Conservation (phyloP, 805 yeast species). For the Yarrowia osloensis region DNA sequence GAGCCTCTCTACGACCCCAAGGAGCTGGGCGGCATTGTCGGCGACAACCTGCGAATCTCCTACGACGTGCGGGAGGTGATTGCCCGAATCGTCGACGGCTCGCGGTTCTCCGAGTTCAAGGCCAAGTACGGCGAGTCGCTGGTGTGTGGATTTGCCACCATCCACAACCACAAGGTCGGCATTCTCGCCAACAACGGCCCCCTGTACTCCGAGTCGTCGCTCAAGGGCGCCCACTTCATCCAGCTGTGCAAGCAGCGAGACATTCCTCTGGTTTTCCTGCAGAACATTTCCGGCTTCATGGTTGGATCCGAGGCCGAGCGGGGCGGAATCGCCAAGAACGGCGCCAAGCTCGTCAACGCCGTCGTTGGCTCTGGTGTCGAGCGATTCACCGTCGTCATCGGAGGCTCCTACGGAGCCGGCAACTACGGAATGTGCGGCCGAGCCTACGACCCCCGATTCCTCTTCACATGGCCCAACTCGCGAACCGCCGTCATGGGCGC, state of each 20-base stretch:
- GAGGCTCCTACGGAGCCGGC: constrained; percentile 43
- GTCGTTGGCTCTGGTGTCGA: constrained; percentile 43
- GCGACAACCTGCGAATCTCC: constrained; percentile 39
- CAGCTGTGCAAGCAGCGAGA: constrained; percentile 42
- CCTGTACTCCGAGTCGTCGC: constrained; percentile 40
- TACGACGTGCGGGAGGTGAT: constrained; percentile 42
- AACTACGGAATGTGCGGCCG: constrained; percentile 44
- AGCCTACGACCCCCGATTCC: constrained; percentile 42
- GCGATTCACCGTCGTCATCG: constrained; percentile 41
- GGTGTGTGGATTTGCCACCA: constrained; percentile 40
- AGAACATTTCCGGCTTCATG: constrained; percentile 43
- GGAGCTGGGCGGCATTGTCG: constrained; percentile 41
- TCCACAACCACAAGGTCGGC: constrained; percentile 41
- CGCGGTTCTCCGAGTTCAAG: constrained; percentile 41
- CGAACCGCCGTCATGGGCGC: constrained; percentile 43
- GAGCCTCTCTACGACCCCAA: constrained; percentile 40
- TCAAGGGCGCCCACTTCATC: constrained; percentile 43
- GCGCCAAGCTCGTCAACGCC: constrained; percentile 42
- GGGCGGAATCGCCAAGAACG: constrained; percentile 43
- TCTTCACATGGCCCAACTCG: constrained; percentile 43
- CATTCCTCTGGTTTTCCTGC: constrained; percentile 41
- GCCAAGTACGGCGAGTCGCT: constrained; percentile 40
- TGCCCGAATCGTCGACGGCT: constrained; percentile 42
- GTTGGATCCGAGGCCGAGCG: constrained; percentile 43
- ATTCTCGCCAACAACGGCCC: constrained; percentile 43